These are phyloP conservation scores for Daedaleopsis sinensis DNA, from an alignment of 768 basidiomycete genomes.

Conservation along the genomic window DNA sequence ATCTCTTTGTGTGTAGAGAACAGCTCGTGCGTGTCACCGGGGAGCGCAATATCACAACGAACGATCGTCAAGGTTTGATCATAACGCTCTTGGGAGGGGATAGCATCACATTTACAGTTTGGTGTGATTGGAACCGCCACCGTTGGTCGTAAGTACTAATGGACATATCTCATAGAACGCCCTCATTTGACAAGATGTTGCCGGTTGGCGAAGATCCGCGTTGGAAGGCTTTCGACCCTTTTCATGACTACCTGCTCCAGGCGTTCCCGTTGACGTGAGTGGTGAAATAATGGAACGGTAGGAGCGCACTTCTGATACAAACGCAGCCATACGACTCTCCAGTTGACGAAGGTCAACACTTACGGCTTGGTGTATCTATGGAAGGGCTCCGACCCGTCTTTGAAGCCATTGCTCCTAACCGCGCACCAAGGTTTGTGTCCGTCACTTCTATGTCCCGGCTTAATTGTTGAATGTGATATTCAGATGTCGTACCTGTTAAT, in stretches of 20 bases:
- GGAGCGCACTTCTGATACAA: neutral
- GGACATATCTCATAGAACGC: constrained; percentile 40
- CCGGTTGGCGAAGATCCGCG: constrained; percentile 51
- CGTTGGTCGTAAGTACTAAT: neutral
- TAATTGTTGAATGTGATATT: neutral
- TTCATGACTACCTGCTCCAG: constrained; percentile 43
- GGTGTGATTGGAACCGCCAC: too few relatives aligned
- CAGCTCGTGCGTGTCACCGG: neutral
- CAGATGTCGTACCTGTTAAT: constrained; percentile 56
- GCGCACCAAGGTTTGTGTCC: constrained; percentile 50
- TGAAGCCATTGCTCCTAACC: constrained; percentile 58
- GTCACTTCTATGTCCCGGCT: neutral
- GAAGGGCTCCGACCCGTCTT: constrained; percentile 49
- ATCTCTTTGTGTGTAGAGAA: neutral
- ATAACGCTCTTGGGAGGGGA: neutral
- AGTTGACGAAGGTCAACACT: constrained; percentile 60
- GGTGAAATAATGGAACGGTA: neutral
- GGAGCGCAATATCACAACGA: neutral
- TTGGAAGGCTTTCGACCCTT: constrained; percentile 41
- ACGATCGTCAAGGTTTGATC: neutral
- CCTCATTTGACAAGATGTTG: constrained; percentile 52
- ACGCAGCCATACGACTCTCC: constrained; percentile 49
- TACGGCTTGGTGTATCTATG: constrained; percentile 65
- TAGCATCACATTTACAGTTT: too few relatives aligned
- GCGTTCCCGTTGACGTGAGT: constrained; percentile 67